A percentile compares a stretch with the other conserved stretches of the same genome.
Conservation (phyloP, 108 stramenopile species). For the Thalassiosira profunda region DNA sequence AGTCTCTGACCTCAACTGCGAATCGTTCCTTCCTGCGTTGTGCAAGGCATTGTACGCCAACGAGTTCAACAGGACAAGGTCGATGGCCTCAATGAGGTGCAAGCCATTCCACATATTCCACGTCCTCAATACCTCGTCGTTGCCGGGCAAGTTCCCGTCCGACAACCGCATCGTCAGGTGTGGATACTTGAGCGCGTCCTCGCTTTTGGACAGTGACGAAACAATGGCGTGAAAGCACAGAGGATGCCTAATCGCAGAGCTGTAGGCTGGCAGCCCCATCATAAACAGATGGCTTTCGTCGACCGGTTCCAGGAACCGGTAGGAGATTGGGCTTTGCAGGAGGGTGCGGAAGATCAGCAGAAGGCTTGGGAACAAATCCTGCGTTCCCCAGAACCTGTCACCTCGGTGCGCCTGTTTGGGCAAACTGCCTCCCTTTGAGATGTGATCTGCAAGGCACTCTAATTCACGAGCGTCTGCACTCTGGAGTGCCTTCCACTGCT, state of each 20-base stretch:
- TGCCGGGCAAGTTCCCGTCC: conserved; percentile 36
- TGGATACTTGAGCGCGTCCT: conserved; percentile 28
- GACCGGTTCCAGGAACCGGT: conserved; percentile 51
- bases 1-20: conserved; percentile 38
- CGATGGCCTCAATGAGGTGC: conserved; percentile 70
- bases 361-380: conserved; percentile 8
- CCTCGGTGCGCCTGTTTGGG: conserved; percentile 7
- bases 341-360: conserved; percentile 50
- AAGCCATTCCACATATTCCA: conserved; percentile 81
- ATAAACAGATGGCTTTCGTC: conserved; percentile 42
- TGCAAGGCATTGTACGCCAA: conserved; percentile 61
- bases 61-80: conserved; percentile 73
- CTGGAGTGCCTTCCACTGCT: conserved; percentile 2
- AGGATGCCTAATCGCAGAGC: conserved; percentile 58
- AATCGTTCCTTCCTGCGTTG: too few relatives aligned
- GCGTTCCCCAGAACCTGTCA: conserved; percentile 7
- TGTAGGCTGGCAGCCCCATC: conserved; percentile 29
- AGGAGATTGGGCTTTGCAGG: conserved; percentile 46
- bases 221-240: conserved; percentile 67
- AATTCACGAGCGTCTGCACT: conserved; percentile 20
- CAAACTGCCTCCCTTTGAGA: conserved; percentile 5
- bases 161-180: conserved; percentile 19
- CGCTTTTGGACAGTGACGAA: conserved; percentile 37
- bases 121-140: conserved; percentile 9
- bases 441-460: conserved; percentile 15